These are phyloP conservation scores for Dictyostelium discoideum DNA, from an alignment of 78 protist species.

Conservation along the genomic window DNA sequence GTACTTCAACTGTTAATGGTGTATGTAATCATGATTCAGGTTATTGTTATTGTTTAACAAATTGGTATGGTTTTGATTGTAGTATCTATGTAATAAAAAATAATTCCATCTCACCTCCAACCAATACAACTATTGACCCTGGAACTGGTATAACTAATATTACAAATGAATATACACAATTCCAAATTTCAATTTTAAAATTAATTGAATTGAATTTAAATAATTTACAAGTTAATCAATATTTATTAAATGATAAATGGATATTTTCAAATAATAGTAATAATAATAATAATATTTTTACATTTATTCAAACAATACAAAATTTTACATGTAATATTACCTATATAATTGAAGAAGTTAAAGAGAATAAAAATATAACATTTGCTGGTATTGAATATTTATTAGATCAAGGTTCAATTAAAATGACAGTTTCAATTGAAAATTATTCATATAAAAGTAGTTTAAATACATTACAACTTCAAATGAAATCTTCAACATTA, in stretches of 20 bases:
- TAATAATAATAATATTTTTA: not conserved
- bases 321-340: not conserved
- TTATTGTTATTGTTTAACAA: not conserved
- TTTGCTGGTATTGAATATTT: not conserved
- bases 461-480: conserved; percentile 9
- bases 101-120: not conserved
- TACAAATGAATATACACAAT: not conserved
- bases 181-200: not conserved
- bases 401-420: not conserved
- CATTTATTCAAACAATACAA: not conserved
- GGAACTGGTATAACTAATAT: not conserved
- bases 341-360: not conserved
- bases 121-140: not conserved
- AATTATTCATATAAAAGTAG: not conserved
- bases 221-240: not conserved
- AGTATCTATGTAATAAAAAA: not conserved
- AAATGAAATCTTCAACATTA: not conserved
- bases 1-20: not conserved
- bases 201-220: not conserved
- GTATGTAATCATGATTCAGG: not conserved
- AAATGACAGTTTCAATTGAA: not conserved
- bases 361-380: not conserved
- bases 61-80: not conserved
- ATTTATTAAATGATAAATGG: not conserved
- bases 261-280: not conserved